Evolutionary conservation across 192 early-diverging fungal genomes (phyloP).

Genomic region (Piromyces finnis): DNA sequence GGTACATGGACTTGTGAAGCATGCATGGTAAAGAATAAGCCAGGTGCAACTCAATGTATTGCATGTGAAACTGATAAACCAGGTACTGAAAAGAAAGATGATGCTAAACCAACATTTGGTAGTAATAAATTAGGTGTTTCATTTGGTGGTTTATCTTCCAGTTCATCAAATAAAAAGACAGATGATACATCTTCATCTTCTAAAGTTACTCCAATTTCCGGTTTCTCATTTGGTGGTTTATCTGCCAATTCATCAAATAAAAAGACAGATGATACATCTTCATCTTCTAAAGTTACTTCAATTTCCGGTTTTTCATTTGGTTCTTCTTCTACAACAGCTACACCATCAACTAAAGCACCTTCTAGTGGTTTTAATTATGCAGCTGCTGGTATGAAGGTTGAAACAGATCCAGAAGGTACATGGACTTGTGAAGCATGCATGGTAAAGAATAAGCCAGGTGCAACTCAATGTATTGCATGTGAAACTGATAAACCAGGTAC

Average conservation of each 20-base stretch:
- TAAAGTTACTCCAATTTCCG: no score
- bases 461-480: not conserved
- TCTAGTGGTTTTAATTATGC: not conserved
- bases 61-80: not conserved
- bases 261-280: no score
- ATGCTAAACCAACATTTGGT: not conserved
- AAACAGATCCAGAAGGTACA: not conserved
- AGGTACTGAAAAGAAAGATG: not conserved
- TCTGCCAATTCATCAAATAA: not conserved
- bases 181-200: not conserved
- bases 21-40: not conserved
- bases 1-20: not conserved
- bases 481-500: not conserved
- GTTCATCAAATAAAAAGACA: no score
- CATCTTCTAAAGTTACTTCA: no score
- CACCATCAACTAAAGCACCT: no score
- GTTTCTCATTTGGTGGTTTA: not conserved
- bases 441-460: not conserved
- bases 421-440: not conserved
- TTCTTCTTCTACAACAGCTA: no score
- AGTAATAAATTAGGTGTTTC: not conserved
- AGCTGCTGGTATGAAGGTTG: not conserved
- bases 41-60: not conserved
- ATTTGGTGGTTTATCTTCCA: not conserved
- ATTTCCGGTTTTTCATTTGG: no score